Evolutionary conservation across 2,329 filamentous ascomycete species (phyloP).

Genomic region (Claviceps cyperi): DNA sequence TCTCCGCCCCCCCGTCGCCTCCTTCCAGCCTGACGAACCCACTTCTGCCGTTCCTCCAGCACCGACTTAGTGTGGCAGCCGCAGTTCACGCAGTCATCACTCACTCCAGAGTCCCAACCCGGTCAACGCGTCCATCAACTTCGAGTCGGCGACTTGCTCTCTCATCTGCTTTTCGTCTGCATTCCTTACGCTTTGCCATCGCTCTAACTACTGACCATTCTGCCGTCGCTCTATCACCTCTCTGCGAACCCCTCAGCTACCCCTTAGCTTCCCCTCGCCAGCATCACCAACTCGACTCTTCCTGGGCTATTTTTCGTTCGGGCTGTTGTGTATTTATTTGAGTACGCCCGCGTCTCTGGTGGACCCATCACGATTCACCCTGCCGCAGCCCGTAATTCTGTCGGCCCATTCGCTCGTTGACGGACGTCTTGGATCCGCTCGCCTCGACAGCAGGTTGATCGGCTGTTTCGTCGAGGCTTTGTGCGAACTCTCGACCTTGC

Average conservation of each 20-base stretch:
- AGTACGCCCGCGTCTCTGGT: too few species aligned
- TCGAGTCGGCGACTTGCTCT: background rate
- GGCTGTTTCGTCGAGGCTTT: background rate
- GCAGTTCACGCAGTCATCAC: background rate
- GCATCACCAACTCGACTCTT: too few species aligned
- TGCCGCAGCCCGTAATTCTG: background rate
- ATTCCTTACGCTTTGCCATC: background rate
- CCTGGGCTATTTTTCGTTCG: too few species aligned
- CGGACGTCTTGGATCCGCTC: background rate
- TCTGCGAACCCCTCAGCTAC: too few species aligned
- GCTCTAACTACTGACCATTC: too few species aligned
- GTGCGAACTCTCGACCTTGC: background rate
- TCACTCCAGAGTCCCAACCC: background rate
- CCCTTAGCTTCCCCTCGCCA: too few species aligned
- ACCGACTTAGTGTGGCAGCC: background rate
- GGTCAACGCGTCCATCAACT: too few species aligned
- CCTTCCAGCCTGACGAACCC: background rate
- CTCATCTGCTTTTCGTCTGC: background rate
- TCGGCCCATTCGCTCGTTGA: background rate
- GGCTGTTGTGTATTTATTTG: too few species aligned
- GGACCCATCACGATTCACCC: background rate
- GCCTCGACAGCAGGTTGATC: background rate
- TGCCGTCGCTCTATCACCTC: too few species aligned
- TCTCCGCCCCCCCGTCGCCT: background rate
- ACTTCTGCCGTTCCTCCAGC: conserved; percentile 1